phyloP scores from a whole-genome alignment of 805 yeast genomes.

The Candida verbasci region DNA sequence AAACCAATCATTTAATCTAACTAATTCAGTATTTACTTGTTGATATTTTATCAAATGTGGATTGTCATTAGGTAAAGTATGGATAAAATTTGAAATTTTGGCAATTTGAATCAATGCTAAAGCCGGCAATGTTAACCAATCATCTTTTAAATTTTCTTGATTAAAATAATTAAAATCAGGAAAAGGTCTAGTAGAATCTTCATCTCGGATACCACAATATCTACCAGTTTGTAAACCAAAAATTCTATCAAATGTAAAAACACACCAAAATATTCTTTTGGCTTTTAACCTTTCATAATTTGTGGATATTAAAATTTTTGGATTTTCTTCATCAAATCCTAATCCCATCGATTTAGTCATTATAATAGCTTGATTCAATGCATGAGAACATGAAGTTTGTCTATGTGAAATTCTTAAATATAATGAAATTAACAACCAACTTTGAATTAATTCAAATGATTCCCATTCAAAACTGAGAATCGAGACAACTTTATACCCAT shows the following conservation, averaged over 20 bases:
- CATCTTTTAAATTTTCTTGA: slow-evolving; percentile 32
- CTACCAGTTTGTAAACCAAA: slow-evolving; percentile 52
- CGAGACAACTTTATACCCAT: slow-evolving; percentile 26
- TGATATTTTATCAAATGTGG: slow-evolving; percentile 23
- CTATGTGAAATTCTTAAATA: slow-evolving; percentile 35
- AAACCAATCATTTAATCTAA: slow-evolving; percentile 27
- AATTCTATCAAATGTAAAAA: slow-evolving; percentile 50
- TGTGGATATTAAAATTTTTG: slow-evolving; percentile 18
- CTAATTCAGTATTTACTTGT: slow-evolving; percentile 29
- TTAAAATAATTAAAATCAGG: slow-evolving; percentile 25
- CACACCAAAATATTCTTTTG: slow-evolving; percentile 51
- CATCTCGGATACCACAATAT: slow-evolving; percentile 29
- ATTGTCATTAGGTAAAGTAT: slow-evolving; percentile 22
- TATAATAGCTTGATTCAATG: slow-evolving; percentile 30
- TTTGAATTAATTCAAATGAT: slow-evolving; percentile 37
- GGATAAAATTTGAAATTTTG: slow-evolving; percentile 32
- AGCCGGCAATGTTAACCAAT: slow-evolving; percentile 47
- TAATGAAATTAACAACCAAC: slow-evolving; percentile 34
- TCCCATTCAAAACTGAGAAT: slow-evolving; percentile 40
- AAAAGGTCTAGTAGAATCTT: slow-evolving; percentile 30
- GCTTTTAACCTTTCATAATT: slow-evolving; percentile 44
- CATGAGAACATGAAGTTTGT: slow-evolving; percentile 30
- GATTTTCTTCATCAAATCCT: slow-evolving; percentile 15
- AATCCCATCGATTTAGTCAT: slow-evolving; percentile 39
- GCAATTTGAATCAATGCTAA: slow-evolving; percentile 44